Percentiles rank a stretch among this genome's conserved stretches.
Evolutionary conservation across 768 basidiomycete genomes (phyloP).

Genomic region (Tremella mesenterica): DNA sequence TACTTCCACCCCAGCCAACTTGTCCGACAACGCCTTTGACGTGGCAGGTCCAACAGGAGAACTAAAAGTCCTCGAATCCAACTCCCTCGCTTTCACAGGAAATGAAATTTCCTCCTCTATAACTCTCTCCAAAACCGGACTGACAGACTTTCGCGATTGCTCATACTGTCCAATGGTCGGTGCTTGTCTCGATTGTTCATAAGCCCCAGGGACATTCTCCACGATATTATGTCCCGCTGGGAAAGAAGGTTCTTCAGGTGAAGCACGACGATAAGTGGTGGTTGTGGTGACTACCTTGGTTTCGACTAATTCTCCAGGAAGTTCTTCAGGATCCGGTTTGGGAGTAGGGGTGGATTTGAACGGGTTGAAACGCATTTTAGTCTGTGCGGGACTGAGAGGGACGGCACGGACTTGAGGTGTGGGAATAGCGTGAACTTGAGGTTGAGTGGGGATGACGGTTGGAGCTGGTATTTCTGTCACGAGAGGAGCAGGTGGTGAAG

Average conservation of each 20-base stretch:
- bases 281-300: conserved; percentile 1
- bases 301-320: background rate
- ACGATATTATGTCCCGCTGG: background rate
- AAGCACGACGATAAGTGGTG: background rate
- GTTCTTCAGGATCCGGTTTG: background rate
- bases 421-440: background rate
- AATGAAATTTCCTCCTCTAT: background rate
- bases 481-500: background rate
- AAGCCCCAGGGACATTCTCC: background rate
- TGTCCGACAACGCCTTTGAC: too few species aligned
- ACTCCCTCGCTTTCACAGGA: background rate
- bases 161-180: background rate
- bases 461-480: background rate
- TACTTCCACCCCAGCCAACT: background rate
- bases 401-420: background rate
- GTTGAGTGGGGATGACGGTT: background rate
- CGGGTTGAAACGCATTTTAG: background rate
- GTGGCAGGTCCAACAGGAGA: too few species aligned
- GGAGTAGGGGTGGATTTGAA: background rate
- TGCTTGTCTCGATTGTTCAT: background rate
- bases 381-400: background rate
- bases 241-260: background rate
- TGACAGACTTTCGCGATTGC: background rate
- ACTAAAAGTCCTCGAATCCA: too few species aligned
- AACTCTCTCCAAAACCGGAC: background rate